Base-by-base conservation (phyloP, 768 basidiomycete genomes). In the Mycena capillaripes region DNA sequence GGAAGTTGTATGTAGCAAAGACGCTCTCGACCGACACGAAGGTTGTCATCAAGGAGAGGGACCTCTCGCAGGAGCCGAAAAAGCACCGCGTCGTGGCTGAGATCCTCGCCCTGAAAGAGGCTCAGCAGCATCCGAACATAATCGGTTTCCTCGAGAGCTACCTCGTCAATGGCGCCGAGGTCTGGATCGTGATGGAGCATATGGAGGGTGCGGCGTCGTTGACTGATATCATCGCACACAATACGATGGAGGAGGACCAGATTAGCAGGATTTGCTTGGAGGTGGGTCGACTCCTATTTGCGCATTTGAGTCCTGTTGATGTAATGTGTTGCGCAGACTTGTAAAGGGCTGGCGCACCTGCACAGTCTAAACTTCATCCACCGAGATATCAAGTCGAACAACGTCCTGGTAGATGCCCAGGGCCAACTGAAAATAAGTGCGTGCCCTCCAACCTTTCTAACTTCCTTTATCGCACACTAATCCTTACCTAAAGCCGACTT, bases 121-220 rank as follows among this genome's bases (percentile, higher is more conserved):
- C 97, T 81, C 95, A 94, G 23, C 95, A 96, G 73, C 97, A 97
- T 80, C 95, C 96, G 34, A 98, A 97, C 79, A 97, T 97, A 69
- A 96, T 97, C 86, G 97, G 97, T 83, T 98, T 95, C 83, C 82
- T 97, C 42, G 95, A 97, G 4, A 90, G 95, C 25, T 97, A 96
- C 82, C 89, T 97, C 46, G 90, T 97, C 60, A 93, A 93, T 82
- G 92, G 86, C 79, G 92, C 88, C 60, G 96, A 97, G 79, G 89
- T 97, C 27, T 98, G 97, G 97, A 96, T 98, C 52, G 96, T 97
- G 69, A 97, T 97, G 97, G 97, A 98, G 84, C 97, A 95, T 79
- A 97, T 98, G 97, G 97, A 98, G 81, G 96, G 97, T 63, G 97
- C 97, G 48, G 97, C 97, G 17, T 85, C 98, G 16, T 85, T 99